A percentile compares a stretch with the other conserved stretches of the same genome.
These are phyloP conservation scores for Paraglomus brasilianum DNA, from an alignment of 192 early-diverging fungal species.

Conservation along the genomic window DNA sequence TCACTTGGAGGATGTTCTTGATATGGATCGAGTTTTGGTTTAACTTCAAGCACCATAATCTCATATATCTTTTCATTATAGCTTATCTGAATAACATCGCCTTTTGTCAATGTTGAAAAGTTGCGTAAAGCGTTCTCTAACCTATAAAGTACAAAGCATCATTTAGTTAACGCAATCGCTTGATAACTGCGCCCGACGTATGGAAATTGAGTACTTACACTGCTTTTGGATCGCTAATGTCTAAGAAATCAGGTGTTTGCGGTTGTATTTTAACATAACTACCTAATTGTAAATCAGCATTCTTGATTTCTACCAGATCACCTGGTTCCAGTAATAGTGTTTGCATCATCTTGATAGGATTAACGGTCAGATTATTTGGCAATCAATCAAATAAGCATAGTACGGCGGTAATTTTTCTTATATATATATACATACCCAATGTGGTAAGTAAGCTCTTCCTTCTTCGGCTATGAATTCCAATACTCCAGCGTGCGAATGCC, in stretches of 20 bases:
- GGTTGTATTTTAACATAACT: slow-evolving; percentile 94
- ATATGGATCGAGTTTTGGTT: slow-evolving; percentile 50
- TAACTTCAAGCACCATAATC: slow-evolving; percentile 87
- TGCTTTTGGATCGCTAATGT: slow-evolving; percentile 94
- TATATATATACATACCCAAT: slow-evolving; percentile 73
- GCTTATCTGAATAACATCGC: slow-evolving; percentile 87
- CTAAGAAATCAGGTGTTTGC: slow-evolving; percentile 94
- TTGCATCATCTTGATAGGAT: slow-evolving; percentile 83
- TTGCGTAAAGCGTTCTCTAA: slow-evolving; percentile 91
- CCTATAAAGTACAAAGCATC: slow-evolving; percentile 31
- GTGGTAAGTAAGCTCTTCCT: slow-evolving; percentile 91
- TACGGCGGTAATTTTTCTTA: neutral
- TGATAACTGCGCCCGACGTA: neutral
- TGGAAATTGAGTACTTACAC: slow-evolving; percentile 56
- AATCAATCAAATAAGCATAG: slow-evolving; percentile 1
- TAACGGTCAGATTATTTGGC: neutral
- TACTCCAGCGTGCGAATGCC: slow-evolving; percentile 89
- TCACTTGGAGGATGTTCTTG: slow-evolving; percentile 35
- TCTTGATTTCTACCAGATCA: slow-evolving; percentile 74
- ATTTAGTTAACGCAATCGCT: neutral
- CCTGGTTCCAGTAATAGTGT: slow-evolving; percentile 77
- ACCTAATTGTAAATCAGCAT: slow-evolving; percentile 75
- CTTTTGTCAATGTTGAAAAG: slow-evolving; percentile 89
- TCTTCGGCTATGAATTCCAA: slow-evolving; percentile 98
- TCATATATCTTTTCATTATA: slow-evolving; percentile 89